These are phyloP conservation scores for Ceriops tagal DNA, from an alignment of 345 rosid genomes.

Conservation along the genomic window DNA sequence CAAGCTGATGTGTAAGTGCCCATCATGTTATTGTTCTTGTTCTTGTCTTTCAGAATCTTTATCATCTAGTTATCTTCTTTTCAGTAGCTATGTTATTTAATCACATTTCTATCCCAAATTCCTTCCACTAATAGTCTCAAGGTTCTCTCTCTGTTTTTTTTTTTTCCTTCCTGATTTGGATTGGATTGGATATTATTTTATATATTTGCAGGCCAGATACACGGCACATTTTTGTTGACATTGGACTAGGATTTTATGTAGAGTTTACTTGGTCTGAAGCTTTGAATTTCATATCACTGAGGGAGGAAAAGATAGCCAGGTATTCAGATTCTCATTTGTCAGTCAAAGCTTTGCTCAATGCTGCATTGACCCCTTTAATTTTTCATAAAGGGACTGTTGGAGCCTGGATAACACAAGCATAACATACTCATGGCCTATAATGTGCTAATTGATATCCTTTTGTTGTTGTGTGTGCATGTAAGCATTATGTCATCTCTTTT, in stretches of 20 bases:
- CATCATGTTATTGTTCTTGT: conserved; percentile 7
- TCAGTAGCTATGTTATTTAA: neutral
- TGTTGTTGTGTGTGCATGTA: too few relatives aligned
- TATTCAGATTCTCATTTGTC: neutral
- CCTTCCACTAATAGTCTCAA: neutral
- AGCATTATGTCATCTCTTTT: too few relatives aligned
- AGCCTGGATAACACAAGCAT: too few relatives aligned
- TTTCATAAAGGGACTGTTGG: too few relatives aligned
- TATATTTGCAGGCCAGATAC: conserved; percentile 60
- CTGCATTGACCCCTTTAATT: too few relatives aligned
- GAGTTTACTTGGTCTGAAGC: conserved; percentile 88
- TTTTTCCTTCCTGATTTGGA: neutral
- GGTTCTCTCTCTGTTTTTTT: neutral
- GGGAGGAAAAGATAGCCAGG: conserved; percentile 63
- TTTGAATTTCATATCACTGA: conserved; percentile 45
- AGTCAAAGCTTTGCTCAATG: too few relatives aligned
- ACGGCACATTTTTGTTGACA: conserved; percentile 55
- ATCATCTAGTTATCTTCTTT: too few relatives aligned
- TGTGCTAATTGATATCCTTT: too few relatives aligned
- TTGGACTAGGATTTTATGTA: conserved; percentile 79
- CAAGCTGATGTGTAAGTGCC: conserved; percentile 83
- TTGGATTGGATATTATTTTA: neutral
- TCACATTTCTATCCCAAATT: neutral
- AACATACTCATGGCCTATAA: too few relatives aligned
- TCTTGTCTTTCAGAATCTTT: neutral